phyloP scores from a whole-genome alignment of 495 filamentous ascomycete species.

The Terfezia boudieri region DNA sequence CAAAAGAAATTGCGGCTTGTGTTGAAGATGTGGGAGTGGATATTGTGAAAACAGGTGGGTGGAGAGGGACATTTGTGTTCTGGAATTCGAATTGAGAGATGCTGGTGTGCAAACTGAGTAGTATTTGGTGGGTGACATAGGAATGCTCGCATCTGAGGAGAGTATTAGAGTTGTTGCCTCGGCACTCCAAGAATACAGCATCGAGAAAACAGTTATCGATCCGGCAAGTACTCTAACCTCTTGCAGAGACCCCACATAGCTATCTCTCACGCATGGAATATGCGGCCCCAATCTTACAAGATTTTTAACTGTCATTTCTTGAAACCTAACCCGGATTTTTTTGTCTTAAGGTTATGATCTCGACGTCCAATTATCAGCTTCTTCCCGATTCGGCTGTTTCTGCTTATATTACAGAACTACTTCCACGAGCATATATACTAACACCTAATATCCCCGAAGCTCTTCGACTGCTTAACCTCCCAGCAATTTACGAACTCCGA shows the following conservation, averaged over 20 bases:
- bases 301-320: not conserved
- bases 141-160: slow-evolving; percentile 69
- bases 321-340: not conserved
- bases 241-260: not conserved
- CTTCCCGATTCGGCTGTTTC: slow-evolving; percentile 46
- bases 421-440: slow-evolving; percentile 57
- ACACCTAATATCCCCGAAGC: slow-evolving; percentile 93
- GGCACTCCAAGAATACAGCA: slow-evolving; percentile 34
- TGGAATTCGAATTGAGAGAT: not conserved
- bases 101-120: not conserved
- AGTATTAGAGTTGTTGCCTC: slow-evolving; percentile 56
- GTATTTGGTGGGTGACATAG: slow-evolving; percentile 22
- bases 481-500: slow-evolving; percentile 27
- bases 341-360: slow-evolving; percentile 61
- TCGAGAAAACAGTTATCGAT: slow-evolving; percentile 53
- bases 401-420: slow-evolving; percentile 37
- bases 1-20: slow-evolving; percentile 63
- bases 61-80: not conserved
- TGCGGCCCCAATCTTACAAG: not conserved
- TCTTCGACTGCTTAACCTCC: slow-evolving; percentile 40
- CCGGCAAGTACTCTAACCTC: slow-evolving; percentile 32
- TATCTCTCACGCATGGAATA: not conserved
- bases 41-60: slow-evolving; percentile 58
- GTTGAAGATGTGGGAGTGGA: slow-evolving; percentile 67
- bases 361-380: slow-evolving; percentile 60